Conservation (phyloP, 139 green algal genomes). For the Eudorina sp. region DNA sequence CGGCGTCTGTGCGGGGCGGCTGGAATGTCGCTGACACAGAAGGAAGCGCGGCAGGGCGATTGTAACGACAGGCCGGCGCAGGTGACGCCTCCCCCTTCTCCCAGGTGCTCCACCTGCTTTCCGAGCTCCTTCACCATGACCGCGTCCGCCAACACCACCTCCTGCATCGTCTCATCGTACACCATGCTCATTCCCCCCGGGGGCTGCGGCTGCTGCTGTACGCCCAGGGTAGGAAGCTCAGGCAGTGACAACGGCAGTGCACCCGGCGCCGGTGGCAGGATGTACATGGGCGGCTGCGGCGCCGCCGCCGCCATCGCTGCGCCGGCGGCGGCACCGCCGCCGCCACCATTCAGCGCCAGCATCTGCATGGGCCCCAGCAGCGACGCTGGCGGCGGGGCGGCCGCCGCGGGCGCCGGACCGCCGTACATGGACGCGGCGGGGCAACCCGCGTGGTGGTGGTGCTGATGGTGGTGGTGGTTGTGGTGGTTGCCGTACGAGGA, state of each 20-base stretch:
- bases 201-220: background rate
- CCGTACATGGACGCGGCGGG: background rate
- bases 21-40: too few species aligned
- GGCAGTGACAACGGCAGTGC: background rate
- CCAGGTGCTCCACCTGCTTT: background rate
- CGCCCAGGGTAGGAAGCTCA: background rate
- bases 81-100: background rate
- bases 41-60: background rate
- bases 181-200: background rate
- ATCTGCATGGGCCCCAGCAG: background rate
- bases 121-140: constrained; percentile 20
- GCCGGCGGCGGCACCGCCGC: background rate
- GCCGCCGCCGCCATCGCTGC: background rate
- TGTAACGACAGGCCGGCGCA: background rate
- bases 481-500: background rate
- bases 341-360: background rate
- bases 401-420: background rate
- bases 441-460: background rate
- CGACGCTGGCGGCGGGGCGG: background rate
- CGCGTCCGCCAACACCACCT: constrained; percentile 26
- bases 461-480: background rate
- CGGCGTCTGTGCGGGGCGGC: too few species aligned
- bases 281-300: background rate
- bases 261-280: background rate
- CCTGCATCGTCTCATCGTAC: constrained; percentile 45